Evolutionary conservation across 352 stramenopile genomes (phyloP).

Genomic region (Phytophthora idaei): DNA sequence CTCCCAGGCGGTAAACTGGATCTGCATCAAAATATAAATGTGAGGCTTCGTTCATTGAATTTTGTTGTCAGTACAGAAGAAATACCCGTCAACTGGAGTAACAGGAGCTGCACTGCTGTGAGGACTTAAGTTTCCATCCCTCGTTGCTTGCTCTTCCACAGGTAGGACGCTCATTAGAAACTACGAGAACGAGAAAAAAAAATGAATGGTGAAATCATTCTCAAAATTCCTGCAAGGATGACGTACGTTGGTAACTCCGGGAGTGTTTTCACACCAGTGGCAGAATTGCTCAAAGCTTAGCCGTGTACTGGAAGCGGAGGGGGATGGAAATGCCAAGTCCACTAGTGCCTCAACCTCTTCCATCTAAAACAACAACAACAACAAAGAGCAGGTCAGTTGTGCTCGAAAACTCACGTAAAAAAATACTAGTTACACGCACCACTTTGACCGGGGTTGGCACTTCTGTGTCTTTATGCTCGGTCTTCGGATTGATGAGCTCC

Average conservation of each 20-base stretch:
- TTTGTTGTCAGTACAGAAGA: background rate
- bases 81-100: conserved; percentile 42
- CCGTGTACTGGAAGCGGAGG: conserved; percentile 45
- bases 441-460: conserved; percentile 21
- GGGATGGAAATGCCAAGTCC: conserved; percentile 68
- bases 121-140: conserved; percentile 13
- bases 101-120: conserved; percentile 27
- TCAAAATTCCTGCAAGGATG: background rate
- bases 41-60: conserved; percentile 3
- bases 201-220: background rate
- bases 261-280: conserved; percentile 83
- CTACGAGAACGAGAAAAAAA: conserved; percentile 28
- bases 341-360: conserved; percentile 87
- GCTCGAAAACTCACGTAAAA: background rate
- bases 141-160: conserved; percentile 50
- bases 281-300: conserved; percentile 91
- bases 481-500: conserved; percentile 57
- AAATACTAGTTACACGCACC: conserved; percentile 15
- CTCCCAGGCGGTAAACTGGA: conserved; percentile 14
- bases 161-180: conserved; percentile 84
- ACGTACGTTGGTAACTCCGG: conserved; percentile 73
- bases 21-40: conserved; percentile 12
- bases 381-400: background rate
- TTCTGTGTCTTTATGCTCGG: conserved; percentile 21
- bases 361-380: conserved; percentile 33